Percentiles rank a stretch among this genome's conserved stretches.
Conservation (phyloP, 202 grass and related monocot species). For the Bolboschoenoplectus hybrid region DNA sequence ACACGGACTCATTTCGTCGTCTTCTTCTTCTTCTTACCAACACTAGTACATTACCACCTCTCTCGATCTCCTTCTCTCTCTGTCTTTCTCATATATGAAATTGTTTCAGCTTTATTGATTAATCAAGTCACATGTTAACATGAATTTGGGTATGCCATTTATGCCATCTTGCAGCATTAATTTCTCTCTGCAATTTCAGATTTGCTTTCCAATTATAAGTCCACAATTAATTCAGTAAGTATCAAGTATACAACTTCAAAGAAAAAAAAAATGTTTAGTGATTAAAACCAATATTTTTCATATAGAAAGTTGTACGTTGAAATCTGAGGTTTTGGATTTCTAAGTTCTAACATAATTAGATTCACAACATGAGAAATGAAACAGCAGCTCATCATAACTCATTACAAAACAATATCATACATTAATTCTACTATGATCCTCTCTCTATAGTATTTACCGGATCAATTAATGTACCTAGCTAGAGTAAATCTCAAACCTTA, state of each 20-base stretch:
- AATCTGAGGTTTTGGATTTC: not conserved
- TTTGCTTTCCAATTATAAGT: not conserved
- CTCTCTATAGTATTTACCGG: conserved; percentile 25
- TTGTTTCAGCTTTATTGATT: not conserved
- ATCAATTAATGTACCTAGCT: conserved; percentile 33
- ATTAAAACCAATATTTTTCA: too few relatives aligned
- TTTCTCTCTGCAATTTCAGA: not conserved
- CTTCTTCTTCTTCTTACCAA: not conserved
- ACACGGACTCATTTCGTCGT: not conserved
- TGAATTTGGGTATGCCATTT: not conserved
- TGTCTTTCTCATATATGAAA: not conserved
- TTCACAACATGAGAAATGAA: conserved; percentile 10
- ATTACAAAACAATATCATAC: conserved; percentile 36
- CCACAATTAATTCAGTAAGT: not conserved
- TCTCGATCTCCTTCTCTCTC: not conserved
- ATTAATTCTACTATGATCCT: conserved; percentile 26
- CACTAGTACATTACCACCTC: not conserved
- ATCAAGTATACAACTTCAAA: not conserved
- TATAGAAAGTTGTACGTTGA: too few relatives aligned
- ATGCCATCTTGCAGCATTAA: not conserved
- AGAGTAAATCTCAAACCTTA: conserved; percentile 11
- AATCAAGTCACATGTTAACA: not conserved
- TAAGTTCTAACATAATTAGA: conserved; percentile 1
- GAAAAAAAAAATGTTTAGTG: too few relatives aligned
- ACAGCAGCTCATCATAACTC: conserved; percentile 9